Conservation (phyloP, 768 basidiomycete species). For the Phaeotremella skinneri region DNA sequence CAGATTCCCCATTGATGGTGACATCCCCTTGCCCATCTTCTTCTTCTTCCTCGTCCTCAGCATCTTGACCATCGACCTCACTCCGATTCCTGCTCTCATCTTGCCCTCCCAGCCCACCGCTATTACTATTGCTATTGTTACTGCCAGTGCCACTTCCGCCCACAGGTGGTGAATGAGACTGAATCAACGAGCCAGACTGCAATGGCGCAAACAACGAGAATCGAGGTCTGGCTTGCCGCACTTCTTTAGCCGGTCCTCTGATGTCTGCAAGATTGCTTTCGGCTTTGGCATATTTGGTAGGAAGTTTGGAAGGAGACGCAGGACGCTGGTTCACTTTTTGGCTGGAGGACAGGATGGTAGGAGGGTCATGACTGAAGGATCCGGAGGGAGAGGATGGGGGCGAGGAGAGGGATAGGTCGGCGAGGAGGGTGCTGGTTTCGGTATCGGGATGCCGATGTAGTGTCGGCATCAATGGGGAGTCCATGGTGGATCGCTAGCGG, state of each 20-base stretch:
- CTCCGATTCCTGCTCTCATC: neutral
- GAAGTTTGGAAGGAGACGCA: neutral
- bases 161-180: neutral
- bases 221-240: slow-evolving; percentile 23
- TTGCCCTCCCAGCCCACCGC: neutral
- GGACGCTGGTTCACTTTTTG: neutral
- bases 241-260: neutral
- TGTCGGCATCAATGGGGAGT: slow-evolving; percentile 39
- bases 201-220: slow-evolving; percentile 41
- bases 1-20: neutral
- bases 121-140: too few relatives aligned
- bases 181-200: slow-evolving; percentile 3
- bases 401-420: slow-evolving; percentile 27
- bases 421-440: slow-evolving; percentile 23
- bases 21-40: slow-evolving; percentile 14
- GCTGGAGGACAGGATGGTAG: neutral
- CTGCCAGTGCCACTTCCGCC: too few relatives aligned
- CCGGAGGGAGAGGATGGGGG: slow-evolving; percentile 4
- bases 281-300: neutral
- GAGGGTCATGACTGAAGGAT: neutral
- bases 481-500: slow-evolving; percentile 32
- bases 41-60: slow-evolving; percentile 10
- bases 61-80: slow-evolving; percentile 1
- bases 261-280: neutral
- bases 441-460: slow-evolving; percentile 13